Conservation (phyloP, 1,284 basidiomycete species). For the Entoloma clypeatum region DNA sequence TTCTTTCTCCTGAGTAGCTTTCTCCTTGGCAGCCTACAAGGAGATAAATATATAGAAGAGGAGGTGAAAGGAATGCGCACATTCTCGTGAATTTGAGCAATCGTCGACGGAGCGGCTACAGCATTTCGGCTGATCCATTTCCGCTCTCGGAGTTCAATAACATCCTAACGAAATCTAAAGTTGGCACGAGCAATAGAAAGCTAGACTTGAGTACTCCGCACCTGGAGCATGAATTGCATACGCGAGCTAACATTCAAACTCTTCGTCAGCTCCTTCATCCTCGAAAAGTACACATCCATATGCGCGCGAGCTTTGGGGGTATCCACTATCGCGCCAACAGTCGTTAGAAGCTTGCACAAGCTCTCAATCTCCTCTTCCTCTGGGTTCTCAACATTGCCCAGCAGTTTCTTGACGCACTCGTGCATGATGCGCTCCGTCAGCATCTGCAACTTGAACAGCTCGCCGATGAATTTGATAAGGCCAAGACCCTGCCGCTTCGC, state of each 20-base stretch:
- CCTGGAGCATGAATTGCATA: slow-evolving; percentile 95
- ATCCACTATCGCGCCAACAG: slow-evolving; percentile 84
- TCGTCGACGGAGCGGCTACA: slow-evolving; percentile 80
- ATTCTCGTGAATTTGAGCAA: slow-evolving; percentile 86
- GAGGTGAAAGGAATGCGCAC: slow-evolving; percentile 39
- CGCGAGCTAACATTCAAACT: slow-evolving; percentile 76
- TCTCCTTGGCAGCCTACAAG: slow-evolving; percentile 55
- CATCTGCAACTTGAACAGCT: slow-evolving; percentile 97
- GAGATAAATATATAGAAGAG: not conserved
- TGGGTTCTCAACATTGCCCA: slow-evolving; percentile 89
- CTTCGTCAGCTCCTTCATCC: slow-evolving; percentile 81
- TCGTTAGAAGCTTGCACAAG: slow-evolving; percentile 88
- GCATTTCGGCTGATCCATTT: slow-evolving; percentile 78
- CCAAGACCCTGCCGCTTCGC: slow-evolving; percentile 96
- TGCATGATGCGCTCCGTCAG: slow-evolving; percentile 94
- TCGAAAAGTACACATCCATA: slow-evolving; percentile 91
- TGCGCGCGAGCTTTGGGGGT: slow-evolving; percentile 74
- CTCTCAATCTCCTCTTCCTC: slow-evolving; percentile 98
- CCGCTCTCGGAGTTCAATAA: slow-evolving; percentile 83
- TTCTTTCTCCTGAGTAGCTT: slow-evolving; percentile 64
- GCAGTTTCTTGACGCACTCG: slow-evolving; percentile 92
- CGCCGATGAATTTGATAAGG: slow-evolving; percentile 96
- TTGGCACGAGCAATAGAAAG: slow-evolving; percentile 11
- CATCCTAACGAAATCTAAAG: slow-evolving; percentile 50
- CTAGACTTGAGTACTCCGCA: slow-evolving; percentile 34